phyloP scores from a whole-genome alignment of 2,329 filamentous ascomycete species.

The Scedosporium minutisporum region DNA sequence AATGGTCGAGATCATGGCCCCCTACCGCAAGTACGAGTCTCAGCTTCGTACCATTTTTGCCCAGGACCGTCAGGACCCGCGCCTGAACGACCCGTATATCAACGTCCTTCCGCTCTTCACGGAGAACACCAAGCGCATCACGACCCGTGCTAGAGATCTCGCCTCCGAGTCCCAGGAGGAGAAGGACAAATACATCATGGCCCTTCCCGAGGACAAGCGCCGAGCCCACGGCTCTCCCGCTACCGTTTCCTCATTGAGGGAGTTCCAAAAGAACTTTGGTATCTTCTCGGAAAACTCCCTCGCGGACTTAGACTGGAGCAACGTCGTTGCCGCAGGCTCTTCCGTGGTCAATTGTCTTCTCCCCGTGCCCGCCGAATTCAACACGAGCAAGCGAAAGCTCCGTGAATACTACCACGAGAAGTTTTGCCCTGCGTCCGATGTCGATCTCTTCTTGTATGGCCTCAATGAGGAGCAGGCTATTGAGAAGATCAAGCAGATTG shows the following conservation, averaged over 20 bases:
- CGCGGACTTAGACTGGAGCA: conserved; percentile 68
- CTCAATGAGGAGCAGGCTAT: conserved; percentile 67
- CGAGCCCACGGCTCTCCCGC: conserved; percentile 55
- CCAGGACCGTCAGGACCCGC: conserved; percentile 52
- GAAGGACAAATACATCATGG: conserved; percentile 60
- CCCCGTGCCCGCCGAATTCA: conserved; percentile 55
- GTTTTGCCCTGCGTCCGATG: conserved; percentile 73
- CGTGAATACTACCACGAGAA: conserved; percentile 73
- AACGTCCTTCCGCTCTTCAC: conserved; percentile 60
- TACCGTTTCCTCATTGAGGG: conserved; percentile 54
- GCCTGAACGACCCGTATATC: conserved; percentile 44
- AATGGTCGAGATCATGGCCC: conserved; percentile 49
- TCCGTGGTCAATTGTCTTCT: conserved; percentile 72
- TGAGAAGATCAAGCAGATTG: conserved; percentile 78
- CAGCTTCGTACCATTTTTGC: conserved; percentile 58
- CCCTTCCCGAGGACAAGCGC: conserved; percentile 51
- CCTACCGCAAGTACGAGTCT: conserved; percentile 59
- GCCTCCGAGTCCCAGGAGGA: conserved; percentile 48
- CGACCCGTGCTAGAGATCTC: conserved; percentile 51
- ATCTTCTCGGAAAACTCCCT: conserved; percentile 74
- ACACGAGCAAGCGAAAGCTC: conserved; percentile 50
- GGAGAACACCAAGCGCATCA: conserved; percentile 44
- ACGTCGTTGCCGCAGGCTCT: conserved; percentile 72
- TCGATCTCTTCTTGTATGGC: conserved; percentile 78
- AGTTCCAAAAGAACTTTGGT: conserved; percentile 71